Evolutionary conservation across 2,329 filamentous ascomycete genomes (phyloP).

Genomic region (Pseudohalonectria lignicola): DNA sequence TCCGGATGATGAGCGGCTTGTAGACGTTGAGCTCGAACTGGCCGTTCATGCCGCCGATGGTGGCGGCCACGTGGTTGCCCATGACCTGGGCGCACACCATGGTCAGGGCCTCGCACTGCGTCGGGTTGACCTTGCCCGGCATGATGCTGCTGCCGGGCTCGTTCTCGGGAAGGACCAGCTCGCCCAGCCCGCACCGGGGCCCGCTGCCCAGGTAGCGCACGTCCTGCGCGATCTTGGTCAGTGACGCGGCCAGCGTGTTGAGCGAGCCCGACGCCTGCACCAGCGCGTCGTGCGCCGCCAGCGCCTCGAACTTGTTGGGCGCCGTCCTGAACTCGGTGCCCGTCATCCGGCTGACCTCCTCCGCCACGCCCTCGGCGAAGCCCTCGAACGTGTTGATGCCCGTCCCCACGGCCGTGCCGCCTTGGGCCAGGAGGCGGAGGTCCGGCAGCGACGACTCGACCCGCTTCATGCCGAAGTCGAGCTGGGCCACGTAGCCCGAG

Average conservation of each 20-base stretch:
- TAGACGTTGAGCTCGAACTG: slow-evolving; percentile 99
- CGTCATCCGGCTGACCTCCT: slow-evolving; percentile 85
- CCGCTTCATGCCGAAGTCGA: slow-evolving; percentile 82
- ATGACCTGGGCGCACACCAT: slow-evolving; percentile 98
- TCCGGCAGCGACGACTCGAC: slow-evolving; percentile 75
- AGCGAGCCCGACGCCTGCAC: slow-evolving; percentile 89
- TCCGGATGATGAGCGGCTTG: slow-evolving; percentile 93
- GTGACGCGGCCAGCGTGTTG: slow-evolving; percentile 82
- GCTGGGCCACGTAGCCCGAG: slow-evolving; percentile 91
- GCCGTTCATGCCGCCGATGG: slow-evolving; percentile 91
- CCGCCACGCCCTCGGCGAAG: slow-evolving; percentile 86
- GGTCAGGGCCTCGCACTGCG: slow-evolving; percentile 93
- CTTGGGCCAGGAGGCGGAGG: slow-evolving; percentile 80
- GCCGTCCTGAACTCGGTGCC: slow-evolving; percentile 90
- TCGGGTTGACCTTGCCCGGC: slow-evolving; percentile 99
- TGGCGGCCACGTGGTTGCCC: slow-evolving; percentile 90
- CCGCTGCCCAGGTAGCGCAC: slow-evolving; percentile 95
- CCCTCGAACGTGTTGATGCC: slow-evolving; percentile 96
- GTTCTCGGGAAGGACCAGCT: slow-evolving; percentile 91
- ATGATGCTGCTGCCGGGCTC: slow-evolving; percentile 97
- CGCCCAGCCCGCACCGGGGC: slow-evolving; percentile 88
- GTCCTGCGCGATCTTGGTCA: slow-evolving; percentile 98
- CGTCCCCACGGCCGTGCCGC: slow-evolving; percentile 92
- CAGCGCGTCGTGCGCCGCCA: slow-evolving; percentile 91
- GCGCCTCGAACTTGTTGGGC: slow-evolving; percentile 97